Base-by-base conservation (phyloP, 106 monocot species). In the Acanthochlamys bracteata region DNA sequence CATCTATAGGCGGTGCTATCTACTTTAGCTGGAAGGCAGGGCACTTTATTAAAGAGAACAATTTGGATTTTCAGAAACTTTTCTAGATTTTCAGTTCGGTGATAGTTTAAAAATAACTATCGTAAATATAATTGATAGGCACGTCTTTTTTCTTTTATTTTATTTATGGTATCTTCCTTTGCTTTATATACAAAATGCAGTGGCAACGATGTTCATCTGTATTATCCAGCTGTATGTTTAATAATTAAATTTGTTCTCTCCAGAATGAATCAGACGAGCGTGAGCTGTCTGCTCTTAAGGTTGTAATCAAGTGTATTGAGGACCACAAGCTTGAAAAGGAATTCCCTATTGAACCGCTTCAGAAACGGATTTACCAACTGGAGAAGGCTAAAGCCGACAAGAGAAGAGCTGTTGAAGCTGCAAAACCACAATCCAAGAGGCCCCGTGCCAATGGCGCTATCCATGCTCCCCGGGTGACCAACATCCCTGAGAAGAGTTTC, bases 361-460 rank as follows among this genome's bases (percentile, higher is more conserved):
- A 82, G 65, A 94, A 86, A 69, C 65, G 89, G 19, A 67, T 94
- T 57, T 21, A 79, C n/a, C 86, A 86, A 66, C 71, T 94, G 10
- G 89, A 90, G 75, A 89, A 94, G 70, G 89, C 75, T 19, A 90
- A 94, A 77, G 94, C 94, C 19, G 94, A 94, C 81, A 90, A 86
- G 67, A 81, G 89, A 53, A 78, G 94, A 47, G 89, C 81, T 13
- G 79, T 76, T 4, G 94, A 94, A 71, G 83, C 83, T 22, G 76
- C 79, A 17, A 94, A 89, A 57, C 86, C 94, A 4, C 86, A 90
- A 55, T 75, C 89, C 41, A 94, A 94, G 72, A 63, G 94, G 71
- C 86, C 89, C 22, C 86, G 89, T 43, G 94, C 89, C 20, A 90
- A 52, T 64, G 88, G 82, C 53, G 75, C 60, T 20, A 71, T 52